A percentile compares a stretch with the other conserved stretches of the same genome.
These are phyloP conservation scores for Blastobotrys chiropterorum DNA, from an alignment of 805 yeast species.

Conservation along the genomic window DNA sequence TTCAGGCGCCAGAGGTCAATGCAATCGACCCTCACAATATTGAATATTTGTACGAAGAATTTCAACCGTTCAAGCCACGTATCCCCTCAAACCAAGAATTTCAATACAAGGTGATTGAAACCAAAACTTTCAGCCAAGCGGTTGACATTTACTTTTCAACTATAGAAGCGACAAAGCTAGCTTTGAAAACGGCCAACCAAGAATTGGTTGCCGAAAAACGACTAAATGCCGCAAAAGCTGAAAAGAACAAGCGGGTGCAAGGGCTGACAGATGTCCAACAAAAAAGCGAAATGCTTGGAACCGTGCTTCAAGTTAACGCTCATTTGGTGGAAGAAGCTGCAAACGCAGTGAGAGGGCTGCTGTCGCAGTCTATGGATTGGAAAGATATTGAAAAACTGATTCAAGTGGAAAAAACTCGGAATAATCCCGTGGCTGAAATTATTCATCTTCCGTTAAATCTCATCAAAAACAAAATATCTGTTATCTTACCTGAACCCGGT, in stretches of 20 bases:
- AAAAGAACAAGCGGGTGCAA: constrained; percentile 63
- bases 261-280: constrained; percentile 59
- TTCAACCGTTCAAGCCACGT: constrained; percentile 62
- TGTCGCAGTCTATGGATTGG: constrained; percentile 93
- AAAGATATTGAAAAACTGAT: constrained; percentile 73
- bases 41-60: constrained; percentile 54
- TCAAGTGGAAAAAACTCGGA: constrained; percentile 58
- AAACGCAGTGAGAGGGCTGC: constrained; percentile 53
- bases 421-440: constrained; percentile 54
- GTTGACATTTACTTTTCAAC: constrained; percentile 82
- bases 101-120: constrained; percentile 35
- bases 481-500: constrained; percentile 46
- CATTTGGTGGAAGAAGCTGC: constrained; percentile 68
- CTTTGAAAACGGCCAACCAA: constrained; percentile 67
- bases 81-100: constrained; percentile 13
- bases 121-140: constrained; percentile 70
- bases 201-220: constrained; percentile 70
- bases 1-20: constrained; percentile 6
- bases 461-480: constrained; percentile 56
- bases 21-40: constrained; percentile 29
- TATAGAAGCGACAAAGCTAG: constrained; percentile 72
- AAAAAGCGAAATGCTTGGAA: constrained; percentile 62
- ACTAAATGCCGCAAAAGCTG: constrained; percentile 66
- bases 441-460: constrained; percentile 67
- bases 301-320: constrained; percentile 61